Base-by-base conservation (phyloP, 108 stramenopile genomes). In the Cyclotella distinguenda region DNA sequence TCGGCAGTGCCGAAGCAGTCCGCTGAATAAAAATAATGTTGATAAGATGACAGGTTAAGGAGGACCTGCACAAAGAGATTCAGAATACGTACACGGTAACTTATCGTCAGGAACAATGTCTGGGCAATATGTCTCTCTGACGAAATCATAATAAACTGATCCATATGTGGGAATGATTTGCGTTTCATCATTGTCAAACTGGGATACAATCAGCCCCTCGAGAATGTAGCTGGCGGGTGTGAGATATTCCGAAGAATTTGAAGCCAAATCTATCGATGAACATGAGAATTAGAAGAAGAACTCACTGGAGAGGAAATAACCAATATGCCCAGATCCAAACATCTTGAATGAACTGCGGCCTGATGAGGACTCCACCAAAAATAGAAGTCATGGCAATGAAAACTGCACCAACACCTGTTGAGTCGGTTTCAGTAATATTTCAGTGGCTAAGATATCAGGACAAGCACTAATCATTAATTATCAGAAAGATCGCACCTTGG, bases 291-390 rank as follows among this genome's bases (percentile, higher is more conserved):
- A 28, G 7, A 28, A 30, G 12, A 30, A 4, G 7, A 8, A 52
- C 50, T 52, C 50, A 52, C 50, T 84, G 86, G 15, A 78, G 49
- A 11, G 81, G 81, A 31, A 73, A 74, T 15, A 32, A 21, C 76
- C 76, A 82, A 48, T 82, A 82, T 3, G 70, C 76, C 76, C 74
- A 82, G 21, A 56, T 31, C 77, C 85, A 86, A 58, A 84, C 85
- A 13, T 62, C 27, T 13, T 66, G 59, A 35, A 88, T 85, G 34
- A 59, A 38, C 23, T 79, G 67, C 1, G 87, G 87, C 2, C 74
- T 72, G 46, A 85, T 85, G n/a, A 88, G 66, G 18, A 84, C 52
- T 42, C 87, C 87, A 8, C 74, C 52, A 40, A 88, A 85, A 33
- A 88, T 55, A n/a, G 71, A 68, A n/a, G 67, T 77, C 51, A 78